Evolutionary conservation across 164 flowering plant genomes (phyloP), one percentile per base, ranked within the genome.

Genomic region (Aristolochia fimbriata): DNA sequence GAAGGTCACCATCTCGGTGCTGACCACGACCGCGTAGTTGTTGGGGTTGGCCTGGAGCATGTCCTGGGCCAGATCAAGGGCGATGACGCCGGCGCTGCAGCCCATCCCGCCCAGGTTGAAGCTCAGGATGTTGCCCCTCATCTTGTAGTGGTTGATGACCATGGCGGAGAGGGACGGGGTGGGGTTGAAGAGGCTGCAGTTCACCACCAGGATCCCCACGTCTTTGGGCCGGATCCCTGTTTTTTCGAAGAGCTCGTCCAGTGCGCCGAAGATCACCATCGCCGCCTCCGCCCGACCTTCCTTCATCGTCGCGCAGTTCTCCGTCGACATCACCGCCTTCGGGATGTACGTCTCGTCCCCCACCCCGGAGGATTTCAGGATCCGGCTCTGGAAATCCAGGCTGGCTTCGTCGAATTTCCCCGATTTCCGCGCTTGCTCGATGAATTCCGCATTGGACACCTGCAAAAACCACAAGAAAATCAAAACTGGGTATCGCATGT

Each of bases 101-200:
- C 97, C 97, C 97, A 91, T 91, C 0, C 97, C 96, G 0, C 96
- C 96, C 0, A 91, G 73, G 50, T 86, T 91, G 73, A 77, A 91
- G 68, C 97, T 91, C 55, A 91, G 62, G 15, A 91, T 83, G 64
- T 88, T 91, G 6, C 97, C 90, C 46, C 98, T 81, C 98, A 91
- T 91, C 71, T 87, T 88, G 74, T 91, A 91, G 66, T 83, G 92
- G 62, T 91, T 91, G 21, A 91, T 81, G 37, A 91, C 74, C 96
- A 91, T 91, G 59, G 98, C 96, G 0, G 98, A 91, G 14, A 91
- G 83, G 0, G 98, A 91, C 0, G 98, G 98, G 1, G 98, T 91
- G 4, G 98, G 98, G 70, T 86, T 88, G 74, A 89, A 89, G 47
- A 89, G 76, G 79, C 94, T 85, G 83, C 97, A 89, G 65, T 89